Conservation (phyloP, 495 filamentous ascomycete genomes). For the Aspergillus baeticus region DNA sequence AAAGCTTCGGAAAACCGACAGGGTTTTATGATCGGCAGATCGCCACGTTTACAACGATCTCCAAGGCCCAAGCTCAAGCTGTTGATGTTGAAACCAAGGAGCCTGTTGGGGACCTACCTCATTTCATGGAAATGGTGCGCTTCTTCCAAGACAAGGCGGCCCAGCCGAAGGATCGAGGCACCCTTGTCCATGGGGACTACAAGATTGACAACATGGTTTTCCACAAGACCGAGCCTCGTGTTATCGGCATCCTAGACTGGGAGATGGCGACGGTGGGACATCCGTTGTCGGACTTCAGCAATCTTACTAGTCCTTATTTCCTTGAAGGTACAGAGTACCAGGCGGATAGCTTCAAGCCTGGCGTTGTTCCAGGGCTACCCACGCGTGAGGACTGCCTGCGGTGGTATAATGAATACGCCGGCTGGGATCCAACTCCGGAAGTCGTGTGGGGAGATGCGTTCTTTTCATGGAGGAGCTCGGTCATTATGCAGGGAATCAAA, state of each 20-base stretch:
- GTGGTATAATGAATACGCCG: conserved; percentile 76
- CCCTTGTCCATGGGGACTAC: conserved; percentile 91
- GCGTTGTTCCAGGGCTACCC: conserved; percentile 71
- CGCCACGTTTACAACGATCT: conserved; percentile 74
- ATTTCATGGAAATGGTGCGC: conserved; percentile 72
- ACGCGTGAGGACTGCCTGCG: conserved; percentile 61
- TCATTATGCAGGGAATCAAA: conserved; percentile 94
- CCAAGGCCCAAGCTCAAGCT: conserved; percentile 69
- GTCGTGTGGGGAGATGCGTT: conserved; percentile 64
- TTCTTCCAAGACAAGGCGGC: conserved; percentile 67
- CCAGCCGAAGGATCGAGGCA: conserved; percentile 75
- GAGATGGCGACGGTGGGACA: conserved; percentile 97
- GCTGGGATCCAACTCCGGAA: conserved; percentile 61
- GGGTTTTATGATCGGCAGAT: conserved; percentile 91
- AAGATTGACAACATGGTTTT: conserved; percentile 98
- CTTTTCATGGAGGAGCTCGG: conserved; percentile 63
- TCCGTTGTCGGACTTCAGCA: conserved; percentile 83
- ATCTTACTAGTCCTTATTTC: conserved; percentile 70
- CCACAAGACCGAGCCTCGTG: conserved; percentile 79
- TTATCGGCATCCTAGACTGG: conserved; percentile 96
- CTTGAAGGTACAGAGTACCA: conserved; percentile 43
- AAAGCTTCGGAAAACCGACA: conserved; percentile 66
- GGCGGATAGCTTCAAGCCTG: conserved; percentile 55
- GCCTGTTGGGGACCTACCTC: conserved; percentile 77
- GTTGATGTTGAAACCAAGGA: conserved; percentile 72